phyloP scores from a whole-genome alignment of 2,329 filamentous ascomycete genomes.

The Raffaelea albimanens region DNA sequence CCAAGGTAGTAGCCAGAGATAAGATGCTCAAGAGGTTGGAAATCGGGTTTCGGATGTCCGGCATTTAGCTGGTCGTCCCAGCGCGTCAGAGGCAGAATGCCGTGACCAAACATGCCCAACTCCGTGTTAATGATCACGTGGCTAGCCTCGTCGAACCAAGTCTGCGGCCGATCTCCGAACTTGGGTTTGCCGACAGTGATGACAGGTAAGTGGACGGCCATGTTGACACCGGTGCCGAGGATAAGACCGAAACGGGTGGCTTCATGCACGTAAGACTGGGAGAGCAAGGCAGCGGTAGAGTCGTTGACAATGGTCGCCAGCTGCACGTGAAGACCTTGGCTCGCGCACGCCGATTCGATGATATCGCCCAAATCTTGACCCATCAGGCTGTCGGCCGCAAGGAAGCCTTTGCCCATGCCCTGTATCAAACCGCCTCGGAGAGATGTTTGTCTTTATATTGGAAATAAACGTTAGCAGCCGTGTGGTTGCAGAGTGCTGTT shows the following conservation, averaged over 20 bases:
- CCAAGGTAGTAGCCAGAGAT: slow-evolving; percentile 59
- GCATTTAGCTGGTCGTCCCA: slow-evolving; percentile 49
- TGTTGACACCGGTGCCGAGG: slow-evolving; percentile 58
- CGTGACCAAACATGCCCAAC: slow-evolving; percentile 55
- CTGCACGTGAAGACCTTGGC: slow-evolving; percentile 41
- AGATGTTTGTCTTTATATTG: slow-evolving; percentile 48
- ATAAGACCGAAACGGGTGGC: slow-evolving; percentile 56
- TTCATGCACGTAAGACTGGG: slow-evolving; percentile 49
- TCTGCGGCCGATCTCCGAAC: slow-evolving; percentile 43
- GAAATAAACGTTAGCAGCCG: background rate
- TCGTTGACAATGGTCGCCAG: slow-evolving; percentile 58
- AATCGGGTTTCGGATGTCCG: slow-evolving; percentile 45
- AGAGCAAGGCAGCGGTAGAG: slow-evolving; percentile 55
- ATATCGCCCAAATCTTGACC: slow-evolving; percentile 52
- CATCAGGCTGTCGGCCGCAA: slow-evolving; percentile 46
- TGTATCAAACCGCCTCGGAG: slow-evolving; percentile 48
- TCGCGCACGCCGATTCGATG: slow-evolving; percentile 43
- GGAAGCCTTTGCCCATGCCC: slow-evolving; percentile 58
- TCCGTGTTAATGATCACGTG: slow-evolving; percentile 61
- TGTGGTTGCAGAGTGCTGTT: background rate
- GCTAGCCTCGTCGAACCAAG: slow-evolving; percentile 48
- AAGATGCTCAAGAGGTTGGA: slow-evolving; percentile 53
- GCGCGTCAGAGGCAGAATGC: slow-evolving; percentile 47
- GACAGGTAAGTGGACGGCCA: slow-evolving; percentile 54
- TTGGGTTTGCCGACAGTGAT: slow-evolving; percentile 43